Base-by-base conservation (phyloP, 805 yeast genomes). In the Peterozyma xylosa region DNA sequence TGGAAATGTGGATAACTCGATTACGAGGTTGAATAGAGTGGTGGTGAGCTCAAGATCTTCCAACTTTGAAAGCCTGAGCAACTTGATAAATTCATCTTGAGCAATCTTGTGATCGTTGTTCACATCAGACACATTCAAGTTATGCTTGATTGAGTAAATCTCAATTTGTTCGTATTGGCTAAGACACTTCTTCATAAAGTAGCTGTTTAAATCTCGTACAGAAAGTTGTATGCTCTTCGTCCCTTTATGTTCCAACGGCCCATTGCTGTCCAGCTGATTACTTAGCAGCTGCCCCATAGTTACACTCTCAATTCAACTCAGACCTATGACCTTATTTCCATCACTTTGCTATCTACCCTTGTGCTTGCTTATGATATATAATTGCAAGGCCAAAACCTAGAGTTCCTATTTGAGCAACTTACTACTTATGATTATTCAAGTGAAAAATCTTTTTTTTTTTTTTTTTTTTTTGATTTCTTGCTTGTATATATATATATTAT, bases 1-100 rank as follows among this genome's bases (percentile, higher is more conserved):
- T 0, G 86, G 86, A 51, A 72, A 74, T 27, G 63, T 62, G 1
- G 78, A 69, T 29, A 82, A 43, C 5, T 67, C 66, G 30, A 60
- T 57, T 13, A 76, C 55, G 4, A 74, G 57, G 5, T 63, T 58
- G 52, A 68, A 69, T 0, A 80, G 42, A 2, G 70, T 33, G 3
- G 17, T 15, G 17, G 36, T 18, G 13, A 32, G 13, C 15, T 32
- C 34, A 7, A 36, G 32, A 6, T 61, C 56, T 0, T 64, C 53
- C 0, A 58, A 50, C 4, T 62, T 55, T 1, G 50, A 55, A 1
- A 75, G 45, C 13, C 57, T 56, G 14, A 76, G 52, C 38, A 54
- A 39, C 7, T 48, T 35, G 9, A 54, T 50, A 21, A 73, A 43
- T 15, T 60, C 58, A 3, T 44, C 45, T 32, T 54, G 54, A 2